Conservation (phyloP, 2,329 filamentous ascomycete species). For the Colletotrichum sp. region DNA sequence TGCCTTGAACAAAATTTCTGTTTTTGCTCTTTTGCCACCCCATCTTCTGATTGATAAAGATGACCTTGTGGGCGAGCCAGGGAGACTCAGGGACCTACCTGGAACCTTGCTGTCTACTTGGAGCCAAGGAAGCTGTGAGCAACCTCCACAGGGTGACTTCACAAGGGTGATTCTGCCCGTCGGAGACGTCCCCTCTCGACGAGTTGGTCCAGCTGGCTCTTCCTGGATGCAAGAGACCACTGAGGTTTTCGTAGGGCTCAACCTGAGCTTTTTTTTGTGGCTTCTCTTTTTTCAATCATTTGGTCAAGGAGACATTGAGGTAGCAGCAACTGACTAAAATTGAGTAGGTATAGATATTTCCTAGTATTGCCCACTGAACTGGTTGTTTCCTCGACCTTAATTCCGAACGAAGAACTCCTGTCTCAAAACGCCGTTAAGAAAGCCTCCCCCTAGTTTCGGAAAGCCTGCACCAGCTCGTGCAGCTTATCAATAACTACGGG, state of each 20-base stretch:
- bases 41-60: neutral
- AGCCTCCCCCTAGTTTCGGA: slow-evolving; percentile 39
- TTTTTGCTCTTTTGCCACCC: neutral
- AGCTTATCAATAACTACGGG: slow-evolving; percentile 94
- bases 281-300: neutral
- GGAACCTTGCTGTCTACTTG: neutral
- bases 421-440: neutral
- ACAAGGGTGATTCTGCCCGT: neutral
- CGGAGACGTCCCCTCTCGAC: neutral
- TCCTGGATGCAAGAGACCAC: neutral
- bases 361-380: neutral
- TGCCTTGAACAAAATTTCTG: neutral
- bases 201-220: neutral
- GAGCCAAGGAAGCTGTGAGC: neutral
- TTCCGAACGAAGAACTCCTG: neutral
- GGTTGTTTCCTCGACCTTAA: neutral
- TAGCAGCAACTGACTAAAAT: neutral
- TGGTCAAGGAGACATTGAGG: neutral
- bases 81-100: neutral
- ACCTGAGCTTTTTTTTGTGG: neutral
- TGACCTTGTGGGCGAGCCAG: neutral
- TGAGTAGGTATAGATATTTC: neutral
- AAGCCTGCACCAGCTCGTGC: slow-evolving; percentile 92
- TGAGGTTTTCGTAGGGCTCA: neutral
- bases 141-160: neutral